Percentiles rank a stretch among this genome's conserved stretches.
These are phyloP conservation scores for Arthrinium puccinioides DNA, from an alignment of 2,329 filamentous ascomycete genomes.

Conservation along the genomic window DNA sequence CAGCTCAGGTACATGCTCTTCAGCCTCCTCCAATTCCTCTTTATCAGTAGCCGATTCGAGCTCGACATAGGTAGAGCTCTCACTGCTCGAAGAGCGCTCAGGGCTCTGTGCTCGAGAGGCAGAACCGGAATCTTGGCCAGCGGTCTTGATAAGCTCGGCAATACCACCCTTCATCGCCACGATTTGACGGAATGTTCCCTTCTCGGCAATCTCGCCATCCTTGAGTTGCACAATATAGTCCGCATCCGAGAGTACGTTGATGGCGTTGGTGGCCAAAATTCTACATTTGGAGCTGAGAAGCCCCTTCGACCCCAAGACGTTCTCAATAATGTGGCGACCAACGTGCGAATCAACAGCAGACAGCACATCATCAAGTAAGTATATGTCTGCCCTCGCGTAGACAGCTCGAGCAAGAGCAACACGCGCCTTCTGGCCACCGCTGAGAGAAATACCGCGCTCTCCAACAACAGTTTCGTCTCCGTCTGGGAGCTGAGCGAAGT, in stretches of 20 bases:
- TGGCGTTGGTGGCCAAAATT: slow-evolving; percentile 90
- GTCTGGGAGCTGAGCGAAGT: slow-evolving; percentile 87
- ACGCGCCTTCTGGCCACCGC: slow-evolving; percentile 91
- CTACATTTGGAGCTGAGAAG: slow-evolving; percentile 80
- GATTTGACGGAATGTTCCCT: slow-evolving; percentile 83
- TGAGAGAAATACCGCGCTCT: slow-evolving; percentile 92
- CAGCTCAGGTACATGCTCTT: slow-evolving; percentile 69
- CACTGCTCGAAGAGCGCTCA: slow-evolving; percentile 39
- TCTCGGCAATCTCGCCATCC: slow-evolving; percentile 76
- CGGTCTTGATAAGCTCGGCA: slow-evolving; percentile 72
- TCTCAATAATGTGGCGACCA: slow-evolving; percentile 87
- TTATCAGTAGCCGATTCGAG: slow-evolving; percentile 46
- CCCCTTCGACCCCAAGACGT: slow-evolving; percentile 80
- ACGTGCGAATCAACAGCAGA: slow-evolving; percentile 99
- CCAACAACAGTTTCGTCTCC: slow-evolving; percentile 96
- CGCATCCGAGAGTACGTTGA: slow-evolving; percentile 80
- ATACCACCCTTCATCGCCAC: slow-evolving; percentile 93
- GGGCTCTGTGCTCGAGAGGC: slow-evolving; percentile 32
- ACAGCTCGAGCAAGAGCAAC: slow-evolving; percentile 88
- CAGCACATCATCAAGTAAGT: slow-evolving; percentile 86
- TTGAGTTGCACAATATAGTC: slow-evolving; percentile 82
- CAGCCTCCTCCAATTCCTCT: slow-evolving; percentile 66
- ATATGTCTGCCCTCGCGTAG: slow-evolving; percentile 93
- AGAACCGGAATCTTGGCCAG: slow-evolving; percentile 48
- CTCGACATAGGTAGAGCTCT: slow-evolving; percentile 51